phyloP scores from a whole-genome alignment of 805 yeast genomes.

The Kodamaea laetipori region DNA sequence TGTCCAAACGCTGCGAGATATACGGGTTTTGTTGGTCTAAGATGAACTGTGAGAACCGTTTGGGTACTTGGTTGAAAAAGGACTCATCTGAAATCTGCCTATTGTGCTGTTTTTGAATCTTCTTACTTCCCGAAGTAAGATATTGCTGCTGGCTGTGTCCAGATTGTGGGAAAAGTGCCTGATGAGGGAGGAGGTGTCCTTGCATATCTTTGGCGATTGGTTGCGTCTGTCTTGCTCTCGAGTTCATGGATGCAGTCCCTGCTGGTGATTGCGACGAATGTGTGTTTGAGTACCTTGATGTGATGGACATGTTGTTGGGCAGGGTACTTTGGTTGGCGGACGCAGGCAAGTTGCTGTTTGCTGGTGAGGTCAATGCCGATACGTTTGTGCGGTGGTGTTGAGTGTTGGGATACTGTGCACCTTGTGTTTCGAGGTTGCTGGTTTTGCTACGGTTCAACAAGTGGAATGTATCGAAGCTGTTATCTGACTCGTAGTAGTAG shows the following conservation, averaged over 20 bases:
- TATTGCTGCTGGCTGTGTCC: constrained; percentile 5
- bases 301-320: constrained; percentile 1
- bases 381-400: constrained; percentile 19
- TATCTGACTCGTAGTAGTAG: constrained; percentile 21
- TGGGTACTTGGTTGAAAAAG: constrained; percentile 39
- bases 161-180: constrained; percentile 1
- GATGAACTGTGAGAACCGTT: constrained; percentile 42
- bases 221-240: constrained; percentile 1
- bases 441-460: constrained; percentile 17
- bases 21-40: constrained; percentile 34
- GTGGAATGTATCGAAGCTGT: constrained; percentile 31
- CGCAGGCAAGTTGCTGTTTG: constrained; percentile 7
- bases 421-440: constrained; percentile 10
- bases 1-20: constrained; percentile 22
- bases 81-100: constrained; percentile 14
- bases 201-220: constrained; percentile 1
- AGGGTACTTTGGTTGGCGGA: neutral
- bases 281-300: constrained; percentile 3
- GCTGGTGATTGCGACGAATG: constrained; percentile 4
- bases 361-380: constrained; percentile 11
- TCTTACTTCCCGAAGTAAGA: constrained; percentile 22
- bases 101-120: constrained; percentile 15
- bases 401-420: constrained; percentile 27
- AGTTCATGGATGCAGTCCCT: constrained; percentile 5
- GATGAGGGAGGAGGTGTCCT: constrained; percentile 6